Base-by-base conservation (phyloP, 768 basidiomycete genomes). In the Boletus tylopilopsis region DNA sequence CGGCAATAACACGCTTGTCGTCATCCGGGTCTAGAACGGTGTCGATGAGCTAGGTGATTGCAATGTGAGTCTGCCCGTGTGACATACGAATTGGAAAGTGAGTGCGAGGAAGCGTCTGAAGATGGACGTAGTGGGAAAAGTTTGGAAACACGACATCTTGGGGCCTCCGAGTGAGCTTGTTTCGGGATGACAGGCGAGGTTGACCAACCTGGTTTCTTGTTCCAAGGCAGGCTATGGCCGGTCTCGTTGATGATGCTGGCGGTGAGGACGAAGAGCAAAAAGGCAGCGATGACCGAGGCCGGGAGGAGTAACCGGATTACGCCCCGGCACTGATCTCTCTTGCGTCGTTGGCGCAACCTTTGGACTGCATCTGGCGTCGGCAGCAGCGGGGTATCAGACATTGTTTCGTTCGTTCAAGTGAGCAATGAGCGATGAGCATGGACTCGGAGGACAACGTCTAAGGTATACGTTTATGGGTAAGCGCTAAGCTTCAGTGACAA, bases 1-100 rank as follows among this genome's bases (percentile, higher is more conserved):
- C 71, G 51, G 92, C 69, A 36, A 97, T 80, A 23, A 87, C 71
- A 15, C 91, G 81, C 54, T 66, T 73, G 23, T 69, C 50, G 4
- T 76, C 59, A 4, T 75, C 64, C 13, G 78, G 72, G 49, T 76
- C 87, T 87, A 42, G 23, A 36, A 25, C 18, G 21, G 24, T 46
- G 25, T 32, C 4, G n/a, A 33, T 22, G 9, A 29, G 23, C 9
- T 33, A 8, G 5, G 39, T 36, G 16, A 21, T 21, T 11, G 6
- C 15, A 25, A 1, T 6, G 23, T 12, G 15, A 24, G 8, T 34
- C 19, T 2, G 33, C 5, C 15, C 1, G 30, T 23, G 45, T 30
- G 42, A 52, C 63, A 47, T 53, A 86, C 85, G 68, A 54, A 77
- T 65, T 27, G 84, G 81, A 61, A 87, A 82, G 44, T 82, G 69